Percentiles rank a stretch among this genome's conserved stretches.
phyloP scores from a whole-genome alignment of 805 yeast genomes.

The Candida nemodendra region DNA sequence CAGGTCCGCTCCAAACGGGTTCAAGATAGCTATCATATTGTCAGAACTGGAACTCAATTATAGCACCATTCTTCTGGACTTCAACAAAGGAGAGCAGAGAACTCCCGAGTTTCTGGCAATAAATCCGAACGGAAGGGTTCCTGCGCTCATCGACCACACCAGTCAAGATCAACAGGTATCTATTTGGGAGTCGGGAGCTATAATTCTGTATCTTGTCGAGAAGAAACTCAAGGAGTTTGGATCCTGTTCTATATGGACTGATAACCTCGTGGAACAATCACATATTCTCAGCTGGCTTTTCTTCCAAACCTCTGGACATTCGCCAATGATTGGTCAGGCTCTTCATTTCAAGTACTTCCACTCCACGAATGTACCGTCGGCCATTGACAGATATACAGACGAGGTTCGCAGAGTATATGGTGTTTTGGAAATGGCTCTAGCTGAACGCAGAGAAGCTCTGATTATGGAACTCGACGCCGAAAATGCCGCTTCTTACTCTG shows the following conservation, averaged over 20 bases:
- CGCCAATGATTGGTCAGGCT: constrained; percentile 99
- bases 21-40: constrained; percentile 88
- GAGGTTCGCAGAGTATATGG: constrained; percentile 93
- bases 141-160: constrained; percentile 88
- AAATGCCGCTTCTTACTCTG: constrained; percentile 81
- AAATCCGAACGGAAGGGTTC: constrained; percentile 94
- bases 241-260: constrained; percentile 76
- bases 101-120: constrained; percentile 92
- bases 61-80: constrained; percentile 81
- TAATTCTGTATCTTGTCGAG: constrained; percentile 76
- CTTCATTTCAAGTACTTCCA: constrained; percentile 91
- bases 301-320: constrained; percentile 95
- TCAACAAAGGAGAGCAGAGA: constrained; percentile 85
- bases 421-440: constrained; percentile 91
- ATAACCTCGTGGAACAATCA: constrained; percentile 72
- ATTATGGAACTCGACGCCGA: constrained; percentile 87
- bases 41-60: constrained; percentile 79
- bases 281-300: constrained; percentile 87
- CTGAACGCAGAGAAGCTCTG: constrained; percentile 86
- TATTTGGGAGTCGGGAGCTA: constrained; percentile 95
- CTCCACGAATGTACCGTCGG: constrained; percentile 78
- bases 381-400: constrained; percentile 86
- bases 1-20: constrained; percentile 91
- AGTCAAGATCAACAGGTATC: constrained; percentile 63
- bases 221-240: constrained; percentile 62